Evolutionary conservation across 331 rosid species (phyloP), one percentile per base, ranked within the genome.

Genomic region (Dryas integrifolia): DNA sequence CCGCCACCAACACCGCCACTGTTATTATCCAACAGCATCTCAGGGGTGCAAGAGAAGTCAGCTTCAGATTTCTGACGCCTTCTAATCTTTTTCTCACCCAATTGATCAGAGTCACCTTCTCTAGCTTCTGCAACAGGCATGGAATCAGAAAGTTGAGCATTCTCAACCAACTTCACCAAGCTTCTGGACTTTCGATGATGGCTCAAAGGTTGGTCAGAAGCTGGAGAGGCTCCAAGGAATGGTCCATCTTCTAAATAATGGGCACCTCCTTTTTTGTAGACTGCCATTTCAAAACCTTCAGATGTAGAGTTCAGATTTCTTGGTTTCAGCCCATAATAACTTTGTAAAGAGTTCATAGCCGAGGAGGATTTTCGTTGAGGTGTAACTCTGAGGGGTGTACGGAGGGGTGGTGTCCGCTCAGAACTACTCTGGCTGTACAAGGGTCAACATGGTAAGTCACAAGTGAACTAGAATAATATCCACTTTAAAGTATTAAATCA

Each of bases 271-370:
- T 81, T 82, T 49, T 60, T 49, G 58, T 75, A 78, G 52, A 70
- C 68, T 15, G 80, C 70, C 80, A 80, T 72, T 77, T 82, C 87
- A 69, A 76, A 79, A 57, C 67, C 69, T 79, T 84, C 85, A 8
- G 70, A 65, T 12, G 4, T 38, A 57, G 81, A 66, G 70, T 75
- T 81, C 76, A 64, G 80, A 39, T 68, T 75, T 18, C 65, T 62
- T 59, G 85, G 77, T 72, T 84, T 85, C 16, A 90, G 96, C 72
- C 96, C 98, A 78, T 88, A 86, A 73, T 74, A 88, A 74, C 92
- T 91, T 81, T 85, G 92, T 74, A 82, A 79, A 58, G 96, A 84
- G 87, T 75, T 78, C 98, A 90, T 92, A 72, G 92, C 96, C n/a
- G 76, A 80, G 74, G 96, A 85, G 62, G 85, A 65, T 55, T 79